phyloP scores from a whole-genome alignment of 2,329 filamentous ascomycete species.

The Paecilomyces formosus region DNA sequence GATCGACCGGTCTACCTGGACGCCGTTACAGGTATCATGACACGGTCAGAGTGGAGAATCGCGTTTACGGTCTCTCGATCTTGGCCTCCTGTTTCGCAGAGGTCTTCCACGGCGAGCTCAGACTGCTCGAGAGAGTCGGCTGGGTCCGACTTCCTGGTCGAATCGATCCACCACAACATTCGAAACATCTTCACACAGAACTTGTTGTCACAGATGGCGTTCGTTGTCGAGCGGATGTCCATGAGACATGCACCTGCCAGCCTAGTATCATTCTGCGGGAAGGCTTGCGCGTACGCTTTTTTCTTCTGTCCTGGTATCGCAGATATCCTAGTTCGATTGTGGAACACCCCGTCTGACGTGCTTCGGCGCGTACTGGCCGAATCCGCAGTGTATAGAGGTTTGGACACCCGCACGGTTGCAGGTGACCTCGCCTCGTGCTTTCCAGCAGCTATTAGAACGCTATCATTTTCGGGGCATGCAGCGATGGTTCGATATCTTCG shows the following conservation, averaged over 20 bases:
- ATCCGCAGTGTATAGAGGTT: conserved; percentile 54
- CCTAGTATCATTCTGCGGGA: conserved; percentile 78
- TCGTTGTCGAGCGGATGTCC: conserved; percentile 85
- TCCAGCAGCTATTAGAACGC: conserved; percentile 55
- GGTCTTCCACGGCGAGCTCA: conserved; percentile 37
- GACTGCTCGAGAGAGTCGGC: conserved; percentile 54
- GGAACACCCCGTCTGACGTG: conserved; percentile 62
- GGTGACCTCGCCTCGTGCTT: conserved; percentile 63
- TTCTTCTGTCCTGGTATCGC: conserved; percentile 85
- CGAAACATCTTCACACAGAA: conserved; percentile 80
- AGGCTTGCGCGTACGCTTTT: conserved; percentile 86
- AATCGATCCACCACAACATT: conserved; percentile 81
- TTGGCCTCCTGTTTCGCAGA: conserved; percentile 23
- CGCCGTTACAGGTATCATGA: conserved; percentile 73
- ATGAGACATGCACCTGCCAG: conserved; percentile 63
- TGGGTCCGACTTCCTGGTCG: conserved; percentile 60
- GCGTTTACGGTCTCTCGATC: conserved; percentile 54
- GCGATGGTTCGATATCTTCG: conserved; percentile 53
- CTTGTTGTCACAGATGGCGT: conserved; percentile 71
- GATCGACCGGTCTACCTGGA: conserved; percentile 77
- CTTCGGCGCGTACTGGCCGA: conserved; percentile 66
- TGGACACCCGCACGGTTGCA: conserved; percentile 43
- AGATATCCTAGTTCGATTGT: conserved; percentile 74
- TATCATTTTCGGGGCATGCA: conserved; percentile 58
- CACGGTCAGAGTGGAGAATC: conserved; percentile 77